A percentile compares a stretch with the other conserved stretches of the same genome.
Evolutionary conservation across 208 protist genomes (phyloP).

Genomic region (Acanthamoeba healyi): DNA sequence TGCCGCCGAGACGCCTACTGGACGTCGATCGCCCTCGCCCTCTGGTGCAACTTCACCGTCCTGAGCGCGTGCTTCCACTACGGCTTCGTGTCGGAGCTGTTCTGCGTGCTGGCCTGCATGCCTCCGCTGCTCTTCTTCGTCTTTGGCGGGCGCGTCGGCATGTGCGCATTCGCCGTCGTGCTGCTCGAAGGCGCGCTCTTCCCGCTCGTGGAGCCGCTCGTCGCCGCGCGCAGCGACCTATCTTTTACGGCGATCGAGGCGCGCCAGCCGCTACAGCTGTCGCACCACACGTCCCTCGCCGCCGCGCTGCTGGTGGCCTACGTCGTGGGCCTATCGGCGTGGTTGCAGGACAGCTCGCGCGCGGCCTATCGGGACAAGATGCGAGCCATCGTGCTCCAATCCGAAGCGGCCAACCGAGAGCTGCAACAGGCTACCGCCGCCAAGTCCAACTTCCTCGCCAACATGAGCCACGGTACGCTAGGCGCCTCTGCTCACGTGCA

Average conservation of each 20-base stretch:
- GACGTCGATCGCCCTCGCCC: background rate
- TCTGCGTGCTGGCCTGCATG: background rate
- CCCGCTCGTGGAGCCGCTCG: background rate
- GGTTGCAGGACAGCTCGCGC: conserved; percentile 30
- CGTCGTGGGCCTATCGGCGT: background rate
- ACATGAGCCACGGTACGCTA: conserved; percentile 41
- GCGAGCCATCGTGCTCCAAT: background rate
- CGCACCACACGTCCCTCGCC: background rate
- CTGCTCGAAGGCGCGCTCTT: conserved; percentile 2
- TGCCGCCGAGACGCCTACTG: background rate
- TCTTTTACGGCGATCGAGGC: background rate
- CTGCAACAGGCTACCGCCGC: conserved; percentile 65
- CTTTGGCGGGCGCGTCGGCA: background rate
- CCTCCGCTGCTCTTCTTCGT: conserved; percentile 63
- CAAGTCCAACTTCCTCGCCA: conserved; percentile 65
- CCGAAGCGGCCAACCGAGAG: conserved; percentile 19
- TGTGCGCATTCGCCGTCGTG: background rate
- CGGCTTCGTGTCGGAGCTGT: background rate
- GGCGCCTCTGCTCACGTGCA: no score
- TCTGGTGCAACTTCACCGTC: conserved; percentile 43
- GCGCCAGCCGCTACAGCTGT: background rate
- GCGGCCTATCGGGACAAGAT: conserved; percentile 35
- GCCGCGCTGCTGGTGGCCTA: background rate
- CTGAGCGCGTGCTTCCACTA: conserved; percentile 23
- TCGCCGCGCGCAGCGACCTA: background rate